phyloP scores from a whole-genome alignment of 805 yeast genomes.

The Metschnikowia hibisci region DNA sequence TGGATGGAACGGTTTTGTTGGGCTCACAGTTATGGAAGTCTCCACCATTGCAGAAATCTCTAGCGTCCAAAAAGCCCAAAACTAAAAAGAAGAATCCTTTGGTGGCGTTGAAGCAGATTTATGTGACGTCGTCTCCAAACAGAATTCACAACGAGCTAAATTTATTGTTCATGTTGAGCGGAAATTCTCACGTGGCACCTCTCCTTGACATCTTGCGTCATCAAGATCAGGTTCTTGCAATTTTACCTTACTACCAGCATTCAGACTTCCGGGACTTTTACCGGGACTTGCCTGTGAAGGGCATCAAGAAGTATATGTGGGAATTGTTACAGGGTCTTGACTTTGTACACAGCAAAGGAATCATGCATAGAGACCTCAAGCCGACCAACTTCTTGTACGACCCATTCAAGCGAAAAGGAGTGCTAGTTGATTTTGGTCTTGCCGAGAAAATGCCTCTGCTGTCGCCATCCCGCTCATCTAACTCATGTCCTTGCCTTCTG shows the following conservation, averaged over 20 bases:
- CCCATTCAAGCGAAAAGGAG: constrained; percentile 66
- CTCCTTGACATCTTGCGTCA: constrained; percentile 80
- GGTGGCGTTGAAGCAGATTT: constrained; percentile 90
- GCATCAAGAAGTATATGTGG: constrained; percentile 75
- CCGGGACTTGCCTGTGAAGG: constrained; percentile 71
- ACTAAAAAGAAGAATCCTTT: constrained; percentile 35
- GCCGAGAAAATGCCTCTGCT: constrained; percentile 54
- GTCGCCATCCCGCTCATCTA: constrained; percentile 18
- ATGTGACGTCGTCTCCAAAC: constrained; percentile 92
- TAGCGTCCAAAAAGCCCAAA: constrained; percentile 10
- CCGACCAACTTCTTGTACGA: constrained; percentile 69
- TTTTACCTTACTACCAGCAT: constrained; percentile 86
- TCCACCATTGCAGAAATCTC: constrained; percentile 36
- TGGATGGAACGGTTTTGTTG: constrained; percentile 34
- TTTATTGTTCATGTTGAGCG: constrained; percentile 63
- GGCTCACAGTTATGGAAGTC: constrained; percentile 43
- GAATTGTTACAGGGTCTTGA: constrained; percentile 74
- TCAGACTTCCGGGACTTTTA: constrained; percentile 86
- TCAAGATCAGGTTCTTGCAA: constrained; percentile 91
- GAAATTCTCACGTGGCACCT: constrained; percentile 78
- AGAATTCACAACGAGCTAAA: constrained; percentile 87
- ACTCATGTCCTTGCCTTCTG: constrained; percentile 55
- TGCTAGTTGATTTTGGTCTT: constrained; percentile 85
- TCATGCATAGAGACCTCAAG: constrained; percentile 42
- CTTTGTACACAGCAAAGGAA: constrained; percentile 48